Evolutionary conservation across 768 basidiomycete genomes (phyloP).

Genomic region (Vararia minispora): DNA sequence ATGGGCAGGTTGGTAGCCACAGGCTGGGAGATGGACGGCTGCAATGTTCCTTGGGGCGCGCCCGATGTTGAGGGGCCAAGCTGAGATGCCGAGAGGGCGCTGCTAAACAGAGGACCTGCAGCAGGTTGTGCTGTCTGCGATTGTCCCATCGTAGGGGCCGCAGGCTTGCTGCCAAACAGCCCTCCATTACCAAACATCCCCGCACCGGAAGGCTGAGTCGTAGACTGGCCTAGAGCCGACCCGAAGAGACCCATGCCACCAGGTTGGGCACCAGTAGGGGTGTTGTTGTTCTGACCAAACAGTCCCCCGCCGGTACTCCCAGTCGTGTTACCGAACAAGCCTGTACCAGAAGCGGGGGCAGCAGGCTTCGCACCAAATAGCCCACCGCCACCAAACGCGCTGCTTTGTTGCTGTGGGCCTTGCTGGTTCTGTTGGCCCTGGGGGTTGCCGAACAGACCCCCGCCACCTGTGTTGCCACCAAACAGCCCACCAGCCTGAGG

Average conservation of each 20-base stretch:
- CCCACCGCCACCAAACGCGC: conserved; percentile 12
- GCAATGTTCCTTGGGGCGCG: conserved; percentile 46
- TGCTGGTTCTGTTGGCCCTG: conserved; percentile 7
- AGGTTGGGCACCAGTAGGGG: conserved; percentile 19
- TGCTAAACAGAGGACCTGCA: conserved; percentile 23
- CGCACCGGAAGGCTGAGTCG: conserved; percentile 27
- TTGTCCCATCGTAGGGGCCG: conserved; percentile 35
- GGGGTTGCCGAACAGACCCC: conserved; percentile 10
- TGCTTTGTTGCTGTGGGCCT: conserved; percentile 8
- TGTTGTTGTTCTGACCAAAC: conserved; percentile 32
- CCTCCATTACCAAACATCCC: conserved; percentile 31
- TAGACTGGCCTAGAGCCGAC: conserved; percentile 33
- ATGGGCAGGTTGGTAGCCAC: conserved; percentile 63
- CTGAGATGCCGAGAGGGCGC: conserved; percentile 17
- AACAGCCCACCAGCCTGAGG: conserved; percentile 14
- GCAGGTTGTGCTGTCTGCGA: conserved; percentile 25
- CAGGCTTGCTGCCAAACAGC: conserved; percentile 42
- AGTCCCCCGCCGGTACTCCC: conserved; percentile 27
- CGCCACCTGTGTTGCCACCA: conserved; percentile 5
- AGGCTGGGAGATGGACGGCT: conserved; percentile 83
- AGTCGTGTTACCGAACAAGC: conserved; percentile 30
- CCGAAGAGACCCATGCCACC: conserved; percentile 41
- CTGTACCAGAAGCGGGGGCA: conserved; percentile 19
- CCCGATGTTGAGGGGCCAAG: conserved; percentile 34
- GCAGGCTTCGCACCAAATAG: conserved; percentile 25